phyloP scores from a whole-genome alignment of 1,284 basidiomycete species.

The Grifola frondosa region DNA sequence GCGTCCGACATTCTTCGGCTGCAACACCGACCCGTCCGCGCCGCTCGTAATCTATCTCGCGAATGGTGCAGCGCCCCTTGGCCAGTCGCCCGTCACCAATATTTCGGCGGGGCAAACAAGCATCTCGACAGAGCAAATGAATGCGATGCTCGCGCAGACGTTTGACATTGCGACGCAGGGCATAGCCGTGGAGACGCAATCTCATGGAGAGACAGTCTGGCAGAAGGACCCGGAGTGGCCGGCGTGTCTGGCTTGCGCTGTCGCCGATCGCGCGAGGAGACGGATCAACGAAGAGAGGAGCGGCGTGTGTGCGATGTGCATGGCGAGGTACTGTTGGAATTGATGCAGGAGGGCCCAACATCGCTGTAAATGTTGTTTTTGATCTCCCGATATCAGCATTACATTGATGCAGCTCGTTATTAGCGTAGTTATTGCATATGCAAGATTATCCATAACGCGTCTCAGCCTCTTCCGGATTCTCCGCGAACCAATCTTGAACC shows the following conservation, averaged over 20 bases:
- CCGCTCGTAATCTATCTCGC: slow-evolving; percentile 26
- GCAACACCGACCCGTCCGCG: slow-evolving; percentile 31
- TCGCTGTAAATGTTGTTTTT: no score
- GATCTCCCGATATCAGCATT: no score
- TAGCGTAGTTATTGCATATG: no score
- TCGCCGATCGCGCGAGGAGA: slow-evolving; percentile 41
- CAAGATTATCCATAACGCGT: slow-evolving; percentile 30
- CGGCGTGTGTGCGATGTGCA: slow-evolving; percentile 38
- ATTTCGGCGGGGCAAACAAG: slow-evolving; percentile 32
- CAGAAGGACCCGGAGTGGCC: slow-evolving; percentile 39
- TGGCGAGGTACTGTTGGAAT: slow-evolving; percentile 41
- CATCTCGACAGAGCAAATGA: slow-evolving; percentile 31
- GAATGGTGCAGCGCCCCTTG: slow-evolving; percentile 44
- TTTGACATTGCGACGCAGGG: slow-evolving; percentile 43
- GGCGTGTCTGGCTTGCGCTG: slow-evolving; percentile 43
- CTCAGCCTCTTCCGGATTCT: slow-evolving; percentile 43
- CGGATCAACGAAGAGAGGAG: slow-evolving; percentile 28
- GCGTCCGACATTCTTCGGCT: slow-evolving; percentile 47
- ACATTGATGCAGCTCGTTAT: no score
- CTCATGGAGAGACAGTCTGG: neutral
- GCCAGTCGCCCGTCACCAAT: slow-evolving; percentile 39
- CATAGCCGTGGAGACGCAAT: slow-evolving; percentile 17
- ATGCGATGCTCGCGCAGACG: slow-evolving; percentile 40
- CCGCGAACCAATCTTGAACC: slow-evolving; percentile 78
- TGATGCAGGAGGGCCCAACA: no score